A percentile compares a stretch with the other conserved stretches of the same genome.
These are phyloP conservation scores for Penicillium glabrum DNA, from an alignment of 2,329 filamentous ascomycete genomes.

Conservation along the genomic window DNA sequence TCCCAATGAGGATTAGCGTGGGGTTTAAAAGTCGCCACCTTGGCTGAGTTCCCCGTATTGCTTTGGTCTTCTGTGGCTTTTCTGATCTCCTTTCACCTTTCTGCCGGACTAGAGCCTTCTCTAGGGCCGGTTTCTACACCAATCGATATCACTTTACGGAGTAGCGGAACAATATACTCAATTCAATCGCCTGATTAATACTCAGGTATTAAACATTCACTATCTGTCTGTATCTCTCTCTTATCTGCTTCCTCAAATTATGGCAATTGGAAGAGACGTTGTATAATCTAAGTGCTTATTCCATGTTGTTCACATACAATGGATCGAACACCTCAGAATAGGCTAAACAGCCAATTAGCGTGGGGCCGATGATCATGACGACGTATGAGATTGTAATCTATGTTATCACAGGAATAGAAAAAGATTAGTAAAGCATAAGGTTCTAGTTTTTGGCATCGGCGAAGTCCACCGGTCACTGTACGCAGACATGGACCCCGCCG, in stretches of 20 bases:
- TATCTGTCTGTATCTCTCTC: background rate
- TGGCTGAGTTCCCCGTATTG: background rate
- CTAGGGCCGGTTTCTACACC: background rate
- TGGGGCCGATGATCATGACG: background rate
- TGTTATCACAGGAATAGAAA: background rate
- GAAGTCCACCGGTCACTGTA: conserved; percentile 3
- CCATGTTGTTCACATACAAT: background rate
- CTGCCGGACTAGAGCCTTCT: background rate
- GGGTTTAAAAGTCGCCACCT: background rate
- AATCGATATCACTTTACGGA: background rate
- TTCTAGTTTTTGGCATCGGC: background rate
- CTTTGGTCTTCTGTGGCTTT: background rate
- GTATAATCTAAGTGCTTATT: background rate
- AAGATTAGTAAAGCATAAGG: background rate
- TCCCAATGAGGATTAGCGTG: background rate
- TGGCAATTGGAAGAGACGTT: background rate
- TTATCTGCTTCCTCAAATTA: background rate
- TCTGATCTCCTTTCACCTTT: background rate
- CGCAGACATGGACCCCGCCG: conserved; percentile 3
- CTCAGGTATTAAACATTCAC: background rate
- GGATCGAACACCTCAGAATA: background rate
- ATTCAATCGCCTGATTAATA: no score
- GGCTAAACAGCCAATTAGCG: background rate
- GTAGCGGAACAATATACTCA: no score
- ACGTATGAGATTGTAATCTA: background rate